Evolutionary conservation across 2,329 filamentous ascomycete genomes (phyloP).

Genomic region (Cyphellophora attinorum): DNA sequence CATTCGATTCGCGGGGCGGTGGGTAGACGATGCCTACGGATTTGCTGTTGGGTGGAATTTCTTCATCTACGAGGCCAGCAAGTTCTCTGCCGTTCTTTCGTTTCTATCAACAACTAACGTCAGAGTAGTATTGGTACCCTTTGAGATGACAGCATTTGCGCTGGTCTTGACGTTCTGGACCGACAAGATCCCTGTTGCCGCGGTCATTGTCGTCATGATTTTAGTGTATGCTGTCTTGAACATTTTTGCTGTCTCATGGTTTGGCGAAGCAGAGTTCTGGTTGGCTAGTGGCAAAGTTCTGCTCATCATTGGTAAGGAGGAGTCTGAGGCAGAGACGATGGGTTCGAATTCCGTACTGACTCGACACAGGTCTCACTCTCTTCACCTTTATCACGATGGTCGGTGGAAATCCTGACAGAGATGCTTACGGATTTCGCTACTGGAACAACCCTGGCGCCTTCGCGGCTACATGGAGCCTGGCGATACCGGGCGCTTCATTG

Average conservation of each 20-base stretch:
- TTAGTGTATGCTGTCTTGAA: slow-evolving; percentile 30
- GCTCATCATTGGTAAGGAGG: slow-evolving; percentile 40
- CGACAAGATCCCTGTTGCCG: no score
- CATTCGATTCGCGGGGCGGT: slow-evolving; percentile 30
- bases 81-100: slow-evolving; percentile 31
- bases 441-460: slow-evolving; percentile 55
- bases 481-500: slow-evolving; percentile 46
- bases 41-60: slow-evolving; percentile 39
- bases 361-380: no score
- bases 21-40: slow-evolving; percentile 35
- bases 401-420: slow-evolving; percentile 62
- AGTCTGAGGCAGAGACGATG: no score
- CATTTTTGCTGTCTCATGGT: slow-evolving; percentile 33
- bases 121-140: no score
- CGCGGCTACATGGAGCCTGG: slow-evolving; percentile 50
- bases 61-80: slow-evolving; percentile 18
- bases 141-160: slow-evolving; percentile 32
- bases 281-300: slow-evolving; percentile 41
- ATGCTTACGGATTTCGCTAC: slow-evolving; percentile 61
- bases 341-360: no score
- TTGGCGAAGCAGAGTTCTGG: slow-evolving; percentile 45
- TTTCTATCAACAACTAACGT: no score
- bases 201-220: slow-evolving; percentile 5
- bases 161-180: slow-evolving; percentile 31
- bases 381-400: slow-evolving; percentile 76